These are phyloP conservation scores for Silene conica DNA, from an alignment of 148 eudicot genomes.

Conservation along the genomic window DNA sequence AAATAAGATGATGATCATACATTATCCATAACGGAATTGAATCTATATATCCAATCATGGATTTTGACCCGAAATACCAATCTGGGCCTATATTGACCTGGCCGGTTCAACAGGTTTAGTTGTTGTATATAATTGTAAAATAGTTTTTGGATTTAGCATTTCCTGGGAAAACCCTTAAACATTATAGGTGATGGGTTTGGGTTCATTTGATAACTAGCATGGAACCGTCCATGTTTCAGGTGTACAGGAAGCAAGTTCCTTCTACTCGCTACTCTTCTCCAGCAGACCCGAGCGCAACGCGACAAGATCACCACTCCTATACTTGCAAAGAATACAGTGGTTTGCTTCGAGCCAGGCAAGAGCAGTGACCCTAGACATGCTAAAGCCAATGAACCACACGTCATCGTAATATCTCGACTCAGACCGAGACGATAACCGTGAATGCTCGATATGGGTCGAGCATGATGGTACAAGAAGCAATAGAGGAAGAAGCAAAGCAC, in stretches of 20 bases:
- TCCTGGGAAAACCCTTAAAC: background rate
- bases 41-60: too few species aligned
- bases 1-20: too few species aligned
- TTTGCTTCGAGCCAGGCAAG: background rate
- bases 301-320: background rate
- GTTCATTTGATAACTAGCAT: too few species aligned
- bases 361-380: slow-evolving; percentile 6
- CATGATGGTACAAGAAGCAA: background rate
- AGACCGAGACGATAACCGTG: background rate
- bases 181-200: too few species aligned
- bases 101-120: too few species aligned
- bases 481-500: slow-evolving; percentile 16
- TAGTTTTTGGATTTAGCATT: background rate
- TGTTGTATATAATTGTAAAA: too few species aligned
- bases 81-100: too few species aligned
- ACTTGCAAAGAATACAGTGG: background rate
- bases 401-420: background rate
- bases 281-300: background rate
- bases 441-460: background rate
- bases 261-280: background rate
- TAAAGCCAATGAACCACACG: background rate
- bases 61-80: too few species aligned
- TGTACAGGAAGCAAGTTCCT: slow-evolving; percentile 9
- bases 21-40: too few species aligned
- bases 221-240: background rate